Conservation (phyloP, 2,329 filamentous ascomycete genomes). For the Phyllosticta citrichinensis region DNA sequence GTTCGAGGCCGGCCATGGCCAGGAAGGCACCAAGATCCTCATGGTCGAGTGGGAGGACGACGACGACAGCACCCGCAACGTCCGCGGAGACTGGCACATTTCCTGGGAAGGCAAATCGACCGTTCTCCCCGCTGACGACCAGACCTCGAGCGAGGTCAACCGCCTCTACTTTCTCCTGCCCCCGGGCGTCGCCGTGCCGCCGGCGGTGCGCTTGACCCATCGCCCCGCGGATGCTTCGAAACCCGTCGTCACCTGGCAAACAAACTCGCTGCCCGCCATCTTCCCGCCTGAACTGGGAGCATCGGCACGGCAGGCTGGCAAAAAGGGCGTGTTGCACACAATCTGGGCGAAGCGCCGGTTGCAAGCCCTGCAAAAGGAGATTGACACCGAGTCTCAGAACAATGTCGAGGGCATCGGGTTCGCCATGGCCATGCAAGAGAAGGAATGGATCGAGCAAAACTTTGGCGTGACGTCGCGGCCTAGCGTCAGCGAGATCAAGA, state of each 20-base stretch:
- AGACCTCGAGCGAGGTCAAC: slow-evolving; percentile 39
- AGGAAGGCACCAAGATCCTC: slow-evolving; percentile 80
- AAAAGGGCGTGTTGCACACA: slow-evolving; percentile 76
- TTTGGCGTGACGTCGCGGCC: slow-evolving; percentile 53
- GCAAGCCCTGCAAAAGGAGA: slow-evolving; percentile 65
- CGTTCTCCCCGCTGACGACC: slow-evolving; percentile 56
- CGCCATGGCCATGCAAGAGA: slow-evolving; percentile 75
- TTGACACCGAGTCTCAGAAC: slow-evolving; percentile 57
- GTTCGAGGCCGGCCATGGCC: slow-evolving; percentile 65
- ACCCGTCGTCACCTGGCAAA: slow-evolving; percentile 42
- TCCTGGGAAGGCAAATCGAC: slow-evolving; percentile 74
- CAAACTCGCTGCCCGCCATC: slow-evolving; percentile 78
- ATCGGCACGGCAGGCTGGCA: slow-evolving; percentile 55
- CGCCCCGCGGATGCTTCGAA: slow-evolving; percentile 36
- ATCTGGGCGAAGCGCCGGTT: slow-evolving; percentile 82
- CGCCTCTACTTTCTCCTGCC: slow-evolving; percentile 75
- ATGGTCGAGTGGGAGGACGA: slow-evolving; percentile 86
- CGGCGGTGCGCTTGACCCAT: slow-evolving; percentile 56
- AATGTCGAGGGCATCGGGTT: slow-evolving; percentile 77
- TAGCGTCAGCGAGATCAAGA: slow-evolving; percentile 25
- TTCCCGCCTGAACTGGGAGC: slow-evolving; percentile 67
- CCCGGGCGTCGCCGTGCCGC: slow-evolving; percentile 60
- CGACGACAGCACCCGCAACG: slow-evolving; percentile 38
- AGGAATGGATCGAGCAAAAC: slow-evolving; percentile 73
- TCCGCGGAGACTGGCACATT: slow-evolving; percentile 59